These are phyloP conservation scores for Calonectria pseudoreteaudii DNA, from an alignment of 2,329 filamentous ascomycete species.

Conservation along the genomic window DNA sequence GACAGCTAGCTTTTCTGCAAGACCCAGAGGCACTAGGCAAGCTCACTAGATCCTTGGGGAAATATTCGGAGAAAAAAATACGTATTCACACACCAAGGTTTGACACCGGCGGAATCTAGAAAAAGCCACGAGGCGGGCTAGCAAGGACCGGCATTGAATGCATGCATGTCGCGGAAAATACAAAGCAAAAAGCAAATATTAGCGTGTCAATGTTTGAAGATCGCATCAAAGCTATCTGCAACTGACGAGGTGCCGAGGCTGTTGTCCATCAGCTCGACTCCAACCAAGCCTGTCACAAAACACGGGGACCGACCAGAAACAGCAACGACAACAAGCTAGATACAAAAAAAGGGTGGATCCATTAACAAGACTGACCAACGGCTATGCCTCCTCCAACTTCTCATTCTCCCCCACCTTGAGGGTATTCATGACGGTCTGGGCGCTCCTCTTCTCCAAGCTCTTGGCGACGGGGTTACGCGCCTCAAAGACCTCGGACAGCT, in stretches of 20 bases:
- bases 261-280: not conserved
- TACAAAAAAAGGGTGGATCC: not conserved
- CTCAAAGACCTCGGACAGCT: slow-evolving; percentile 65
- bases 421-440: slow-evolving; percentile 57
- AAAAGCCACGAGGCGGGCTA: not conserved
- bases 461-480: slow-evolving; percentile 59
- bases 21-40: not conserved
- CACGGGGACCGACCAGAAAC: not conserved
- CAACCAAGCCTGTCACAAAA: not conserved
- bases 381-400: slow-evolving; percentile 39
- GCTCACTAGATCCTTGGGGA: not conserved
- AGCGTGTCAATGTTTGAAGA: not conserved
- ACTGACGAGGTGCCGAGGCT: not conserved
- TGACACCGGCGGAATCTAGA: not conserved
- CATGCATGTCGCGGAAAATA: not conserved
- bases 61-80: slow-evolving; percentile 13
- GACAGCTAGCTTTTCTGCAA: not conserved
- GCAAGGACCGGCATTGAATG: not conserved
- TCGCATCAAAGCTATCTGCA: not conserved
- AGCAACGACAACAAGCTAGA: not conserved
- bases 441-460: slow-evolving; percentile 55
- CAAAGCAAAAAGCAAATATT: not conserved
- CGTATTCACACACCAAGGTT: not conserved
- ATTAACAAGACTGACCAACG: not conserved
- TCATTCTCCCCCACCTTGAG: slow-evolving; percentile 45